Evolutionary conservation across 2,329 filamentous ascomycete species (phyloP).

Genomic region (Cytospora paraplurivora): DNA sequence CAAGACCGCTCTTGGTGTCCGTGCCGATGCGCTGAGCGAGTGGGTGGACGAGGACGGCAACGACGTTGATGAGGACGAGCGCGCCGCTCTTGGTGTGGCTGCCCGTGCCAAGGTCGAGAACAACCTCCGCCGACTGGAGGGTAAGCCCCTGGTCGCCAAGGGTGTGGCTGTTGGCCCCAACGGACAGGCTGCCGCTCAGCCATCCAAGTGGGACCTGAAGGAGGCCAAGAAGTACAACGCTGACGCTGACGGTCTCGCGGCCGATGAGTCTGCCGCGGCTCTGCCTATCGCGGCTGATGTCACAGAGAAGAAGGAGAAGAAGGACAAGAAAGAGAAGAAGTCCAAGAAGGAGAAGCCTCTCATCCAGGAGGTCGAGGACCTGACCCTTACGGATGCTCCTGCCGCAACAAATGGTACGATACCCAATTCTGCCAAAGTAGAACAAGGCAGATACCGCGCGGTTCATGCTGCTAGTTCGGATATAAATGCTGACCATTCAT

Average conservation of each 20-base stretch:
- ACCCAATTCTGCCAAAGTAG: constrained; percentile 33
- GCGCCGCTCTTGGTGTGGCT: constrained; percentile 74
- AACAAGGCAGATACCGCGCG: constrained; percentile 37
- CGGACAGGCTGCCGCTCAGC: constrained; percentile 60
- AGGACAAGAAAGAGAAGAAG: constrained; percentile 45
- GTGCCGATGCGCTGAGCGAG: constrained; percentile 85
- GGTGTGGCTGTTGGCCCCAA: constrained; percentile 75
- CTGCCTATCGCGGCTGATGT: constrained; percentile 15
- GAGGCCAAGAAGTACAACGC: constrained; percentile 93
- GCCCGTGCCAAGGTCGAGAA: constrained; percentile 75
- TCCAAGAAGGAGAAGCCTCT: constrained; percentile 48
- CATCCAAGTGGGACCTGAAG: constrained; percentile 87
- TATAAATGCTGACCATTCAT: constrained; percentile 15
- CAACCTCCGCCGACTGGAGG: constrained; percentile 77
- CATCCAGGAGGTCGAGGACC: constrained; percentile 44
- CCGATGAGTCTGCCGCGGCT: constrained; percentile 63
- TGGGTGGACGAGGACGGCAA: constrained; percentile 71
- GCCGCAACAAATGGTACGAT: constrained; percentile 23
- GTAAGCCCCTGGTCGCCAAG: constrained; percentile 81
- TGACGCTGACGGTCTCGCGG: constrained; percentile 80
- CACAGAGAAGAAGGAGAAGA: constrained; percentile 38
- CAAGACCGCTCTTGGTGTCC: constrained; percentile 89
- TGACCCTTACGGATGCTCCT: constrained; percentile 33
- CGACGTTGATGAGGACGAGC: constrained; percentile 82
- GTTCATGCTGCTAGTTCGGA: constrained; percentile 42